Evolutionary conservation across 1,284 basidiomycete species (phyloP), one percentile per base, ranked within the genome.

Genomic region (Inonotus obliquus): DNA sequence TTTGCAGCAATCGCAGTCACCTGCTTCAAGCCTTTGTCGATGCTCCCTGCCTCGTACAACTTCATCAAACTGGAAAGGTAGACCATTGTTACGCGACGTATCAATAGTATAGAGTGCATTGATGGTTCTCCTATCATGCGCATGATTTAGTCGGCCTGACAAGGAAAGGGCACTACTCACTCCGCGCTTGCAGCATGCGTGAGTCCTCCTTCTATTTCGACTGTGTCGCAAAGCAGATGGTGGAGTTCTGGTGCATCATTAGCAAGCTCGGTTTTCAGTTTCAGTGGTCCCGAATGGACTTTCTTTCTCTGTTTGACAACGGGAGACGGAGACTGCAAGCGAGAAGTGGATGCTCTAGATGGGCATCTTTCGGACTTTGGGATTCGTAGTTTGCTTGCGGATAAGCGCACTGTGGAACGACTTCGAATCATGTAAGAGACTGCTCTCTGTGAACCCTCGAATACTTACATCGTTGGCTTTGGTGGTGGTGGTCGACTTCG

Each of bases 1-100:
- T 48, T 79, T 81, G 72, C 94, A 97, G 64, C 87, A 89, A 68
- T 92, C 90, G 72, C 94, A 97, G 66, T 93, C 92, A 1, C 79
- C 84, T 4, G 82, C 94, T 54, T 89, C 79, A 79, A 96, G 81
- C 63, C 77, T 75, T 67, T 79, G 80, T 48, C 94, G 77, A 51
- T 84, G 81, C 14, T 83, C 80, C 69, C 81, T 89, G 55, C 77
- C 78, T 37, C 94, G 79, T 32, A 92, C 89, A 27, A 93, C 91
- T 57, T 87, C 84, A 57, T 94, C 86, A 69, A 81, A 96, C 67
- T 86, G 83, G 69, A 83, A 87, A 47, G 75, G 75, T 5, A 85
- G 63, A 1, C 91, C 92, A 1, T 79, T 76, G 70, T 96, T 95
- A 23, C 73, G 75, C 9, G 75, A 74, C 1, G 84, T 82, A 67